Base-by-base conservation (phyloP, 2,329 filamentous ascomycete species). In the Rhinocladiella similis region DNA sequence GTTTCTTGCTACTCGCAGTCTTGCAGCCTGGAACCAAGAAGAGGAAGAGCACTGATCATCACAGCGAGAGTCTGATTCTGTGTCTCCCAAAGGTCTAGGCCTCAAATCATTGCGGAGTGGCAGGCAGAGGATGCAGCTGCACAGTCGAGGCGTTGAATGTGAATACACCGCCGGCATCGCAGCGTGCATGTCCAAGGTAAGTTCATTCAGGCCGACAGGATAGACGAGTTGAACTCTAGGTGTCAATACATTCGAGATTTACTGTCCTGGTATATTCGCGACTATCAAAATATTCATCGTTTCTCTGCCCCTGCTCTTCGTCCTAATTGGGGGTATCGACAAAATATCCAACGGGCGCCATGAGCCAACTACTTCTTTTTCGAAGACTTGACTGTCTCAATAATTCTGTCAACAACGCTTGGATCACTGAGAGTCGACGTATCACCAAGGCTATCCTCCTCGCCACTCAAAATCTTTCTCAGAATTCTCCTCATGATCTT, bases 401-500 rank as follows among this genome's bases (percentile, higher is more conserved):
- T 96, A 70, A 99, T 97, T 78, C 87, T 93, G 47, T 88, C 85
- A 22, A 99, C 93, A 20, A 97, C 87, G 58, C 80, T 84, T 46
- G 94, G 94, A 73, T 99, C 92, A 58, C 88, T 79, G 81, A 95
- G 90, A 65, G 94, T 97, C 18, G 89, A 90, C 35, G 82, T 95
- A 70, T 99, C 94, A 67, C 94, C 94, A 52, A 99, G 81, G 76
- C 96, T 92, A 73, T 99, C 94, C 76, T 97, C 93, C 80, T 99
- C 94, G 35, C 93, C 93, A 14, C 92, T 92, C 66, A 99, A 77
- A 69, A 99, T 96, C 90, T 99, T 99, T 68, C 94, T 84, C 79
- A 99, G 77, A 70, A 99, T 96, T 63, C 94, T 87, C 62, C 94
- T 85, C 94, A 99, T 99, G 70, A 99, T 99, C 88, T 99, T 99